Evolutionary conservation across 2,329 filamentous ascomycete genomes (phyloP).

Genomic region (Fusarium subtropicale): DNA sequence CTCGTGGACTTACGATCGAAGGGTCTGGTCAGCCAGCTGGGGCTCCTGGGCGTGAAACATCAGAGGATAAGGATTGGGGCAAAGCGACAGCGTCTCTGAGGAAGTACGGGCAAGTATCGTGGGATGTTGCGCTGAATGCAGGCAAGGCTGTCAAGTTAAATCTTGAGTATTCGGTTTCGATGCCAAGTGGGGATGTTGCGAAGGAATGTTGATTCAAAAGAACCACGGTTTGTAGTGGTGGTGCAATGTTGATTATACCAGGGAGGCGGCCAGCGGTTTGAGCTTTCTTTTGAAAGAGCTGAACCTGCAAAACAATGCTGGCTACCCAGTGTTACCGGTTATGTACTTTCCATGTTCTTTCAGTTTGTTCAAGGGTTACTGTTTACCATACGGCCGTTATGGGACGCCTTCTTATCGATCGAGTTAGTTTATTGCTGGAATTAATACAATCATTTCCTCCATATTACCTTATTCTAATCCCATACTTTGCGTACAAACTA

Average conservation of each 20-base stretch:
- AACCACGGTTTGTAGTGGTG: not conserved
- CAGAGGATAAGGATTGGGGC: conserved; percentile 61
- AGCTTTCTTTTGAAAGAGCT: too few species aligned
- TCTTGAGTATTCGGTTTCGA: conserved; percentile 71
- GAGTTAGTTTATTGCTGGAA: not conserved
- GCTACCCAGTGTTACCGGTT: not conserved
- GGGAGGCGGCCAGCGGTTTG: not conserved
- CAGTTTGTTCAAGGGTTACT: not conserved
- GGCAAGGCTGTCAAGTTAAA: conserved; percentile 67
- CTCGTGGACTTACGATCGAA: conserved; percentile 58
- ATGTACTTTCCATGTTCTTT: not conserved
- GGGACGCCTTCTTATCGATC: too few species aligned
- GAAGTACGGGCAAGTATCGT: conserved; percentile 68
- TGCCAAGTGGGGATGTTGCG: conserved; percentile 61
- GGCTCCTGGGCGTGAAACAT: conserved; percentile 44
- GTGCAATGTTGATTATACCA: not conserved
- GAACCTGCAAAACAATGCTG: not conserved
- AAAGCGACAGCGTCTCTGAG: conserved; percentile 64
- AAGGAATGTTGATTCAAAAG: conserved; percentile 38
- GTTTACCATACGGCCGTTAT: not conserved
- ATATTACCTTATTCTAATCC: not conserved
- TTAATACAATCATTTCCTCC: not conserved
- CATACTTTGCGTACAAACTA: not conserved
- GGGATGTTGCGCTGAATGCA: conserved; percentile 68
- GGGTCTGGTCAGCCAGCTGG: conserved; percentile 55